Conservation (phyloP, 2,329 filamentous ascomycete species). For the Pleurostoma richardsiae region DNA sequence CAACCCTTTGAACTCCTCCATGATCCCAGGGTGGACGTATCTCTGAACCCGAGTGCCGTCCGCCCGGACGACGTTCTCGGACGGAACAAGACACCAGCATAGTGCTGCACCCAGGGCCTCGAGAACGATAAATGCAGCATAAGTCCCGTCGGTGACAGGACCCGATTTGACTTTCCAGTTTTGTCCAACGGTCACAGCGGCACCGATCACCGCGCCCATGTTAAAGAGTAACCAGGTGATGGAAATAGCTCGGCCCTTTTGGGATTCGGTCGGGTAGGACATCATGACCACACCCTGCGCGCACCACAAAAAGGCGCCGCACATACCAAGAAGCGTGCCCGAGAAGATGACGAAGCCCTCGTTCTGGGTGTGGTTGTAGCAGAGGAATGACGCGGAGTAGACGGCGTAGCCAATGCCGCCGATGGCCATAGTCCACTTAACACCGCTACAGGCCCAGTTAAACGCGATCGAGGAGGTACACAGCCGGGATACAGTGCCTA, state of each 20-base stretch:
- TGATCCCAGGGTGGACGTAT: background rate
- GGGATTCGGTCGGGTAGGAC: constrained; percentile 11
- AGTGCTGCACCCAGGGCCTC: constrained; percentile 11
- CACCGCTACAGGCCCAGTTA: constrained; percentile 39
- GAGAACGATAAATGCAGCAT: constrained; percentile 18
- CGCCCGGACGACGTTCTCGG: constrained; percentile 11
- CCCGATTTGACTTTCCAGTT: constrained; percentile 6
- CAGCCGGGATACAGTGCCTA: background rate
- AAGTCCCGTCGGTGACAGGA: constrained; percentile 16
- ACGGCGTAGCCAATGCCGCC: constrained; percentile 69
- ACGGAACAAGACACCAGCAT: constrained; percentile 11
- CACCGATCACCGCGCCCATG: constrained; percentile 14
- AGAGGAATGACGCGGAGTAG: constrained; percentile 63
- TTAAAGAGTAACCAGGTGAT: constrained; percentile 17
- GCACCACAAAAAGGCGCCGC: constrained; percentile 24
- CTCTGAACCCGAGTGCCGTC: constrained; percentile 12
- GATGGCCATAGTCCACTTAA: constrained; percentile 58
- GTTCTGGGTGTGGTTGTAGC: constrained; percentile 61
- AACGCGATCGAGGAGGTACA: background rate
- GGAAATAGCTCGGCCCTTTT: constrained; percentile 14
- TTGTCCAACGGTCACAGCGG: constrained; percentile 17
- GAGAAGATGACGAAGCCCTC: constrained; percentile 67
- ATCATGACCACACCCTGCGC: constrained; percentile 12
- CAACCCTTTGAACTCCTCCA: constrained; percentile 10
- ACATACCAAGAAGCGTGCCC: constrained; percentile 67